Evolutionary conservation across 352 stramenopile species (phyloP).

Genomic region (Pythium biforme): DNA sequence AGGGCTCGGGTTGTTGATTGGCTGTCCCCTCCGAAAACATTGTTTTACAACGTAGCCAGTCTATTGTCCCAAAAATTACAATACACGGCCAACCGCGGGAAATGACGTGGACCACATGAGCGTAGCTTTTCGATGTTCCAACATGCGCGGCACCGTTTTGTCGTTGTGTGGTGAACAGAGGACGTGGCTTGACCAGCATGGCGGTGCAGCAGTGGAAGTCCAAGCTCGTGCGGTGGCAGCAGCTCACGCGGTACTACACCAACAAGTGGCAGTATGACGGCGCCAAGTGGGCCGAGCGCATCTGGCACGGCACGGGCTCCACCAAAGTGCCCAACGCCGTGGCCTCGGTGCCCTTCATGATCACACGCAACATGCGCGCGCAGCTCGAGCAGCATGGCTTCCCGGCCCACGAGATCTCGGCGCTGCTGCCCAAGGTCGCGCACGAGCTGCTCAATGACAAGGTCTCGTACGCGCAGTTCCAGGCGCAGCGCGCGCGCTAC

Average conservation of each 20-base stretch:
- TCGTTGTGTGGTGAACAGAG: neutral
- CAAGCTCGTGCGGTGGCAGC: conserved; percentile 54
- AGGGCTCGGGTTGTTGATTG: neutral
- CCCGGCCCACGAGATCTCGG: conserved; percentile 56
- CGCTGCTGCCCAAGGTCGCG: conserved; percentile 50
- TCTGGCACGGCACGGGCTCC: conserved; percentile 65
- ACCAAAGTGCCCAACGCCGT: conserved; percentile 36
- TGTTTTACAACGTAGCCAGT: neutral
- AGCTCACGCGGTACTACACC: conserved; percentile 71
- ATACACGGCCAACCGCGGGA: neutral
- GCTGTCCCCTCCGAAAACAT: neutral
- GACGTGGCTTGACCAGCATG: conserved; percentile 19
- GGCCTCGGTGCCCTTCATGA: conserved; percentile 83
- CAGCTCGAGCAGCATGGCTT: conserved; percentile 61
- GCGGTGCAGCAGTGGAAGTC: conserved; percentile 41
- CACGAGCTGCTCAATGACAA: conserved; percentile 64
- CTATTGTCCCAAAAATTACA: neutral
- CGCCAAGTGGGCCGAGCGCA: conserved; percentile 65
- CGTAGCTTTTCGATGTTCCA: neutral
- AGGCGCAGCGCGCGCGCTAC: conserved; percentile 36
- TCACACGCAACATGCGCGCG: conserved; percentile 69
- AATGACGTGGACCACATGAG: neutral
- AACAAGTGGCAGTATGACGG: conserved; percentile 87
- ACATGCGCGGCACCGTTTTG: neutral
- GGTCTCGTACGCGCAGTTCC: conserved; percentile 52